A percentile compares a stretch with the other conserved stretches of the same genome.
phyloP scores from a whole-genome alignment of 805 yeast genomes.

The Cyberlindnera sargentensis region DNA sequence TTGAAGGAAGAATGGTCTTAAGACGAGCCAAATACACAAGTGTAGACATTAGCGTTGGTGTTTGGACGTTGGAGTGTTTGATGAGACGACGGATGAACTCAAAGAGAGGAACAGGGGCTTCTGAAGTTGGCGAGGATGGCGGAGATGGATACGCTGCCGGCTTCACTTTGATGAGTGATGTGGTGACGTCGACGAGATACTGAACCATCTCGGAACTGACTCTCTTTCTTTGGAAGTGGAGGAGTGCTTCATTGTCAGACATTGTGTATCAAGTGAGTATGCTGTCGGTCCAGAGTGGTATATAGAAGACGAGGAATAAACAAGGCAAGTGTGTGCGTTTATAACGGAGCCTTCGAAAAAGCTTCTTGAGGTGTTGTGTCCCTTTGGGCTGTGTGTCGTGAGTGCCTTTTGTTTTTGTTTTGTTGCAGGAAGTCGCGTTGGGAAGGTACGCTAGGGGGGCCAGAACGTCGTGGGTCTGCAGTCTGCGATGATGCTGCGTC shows the following conservation, averaged over 20 bases:
- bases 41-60: constrained; percentile 92
- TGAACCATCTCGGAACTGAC: constrained; percentile 52
- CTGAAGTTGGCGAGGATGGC: constrained; percentile 29
- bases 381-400: background rate
- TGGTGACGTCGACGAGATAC: constrained; percentile 51
- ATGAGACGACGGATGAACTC: constrained; percentile 69
- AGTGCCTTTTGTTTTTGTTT: constrained; percentile 1
- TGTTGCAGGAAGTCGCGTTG: constrained; percentile 12
- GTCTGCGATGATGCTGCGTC: no score
- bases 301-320: background rate
- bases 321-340: constrained; percentile 2
- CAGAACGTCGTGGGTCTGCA: background rate
- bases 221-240: constrained; percentile 46
- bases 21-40: constrained; percentile 76
- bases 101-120: constrained; percentile 31
- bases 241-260: constrained; percentile 44
- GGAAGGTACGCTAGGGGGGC: constrained; percentile 12
- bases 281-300: background rate
- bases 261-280: constrained; percentile 14
- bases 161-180: constrained; percentile 44
- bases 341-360: constrained; percentile 1
- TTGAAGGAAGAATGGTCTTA: constrained; percentile 71
- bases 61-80: constrained; percentile 82
- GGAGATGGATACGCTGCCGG: constrained; percentile 29
- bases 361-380: background rate